Conservation (phyloP, 2,329 filamentous ascomycete species). For the Fusarium keratoplasticum region DNA sequence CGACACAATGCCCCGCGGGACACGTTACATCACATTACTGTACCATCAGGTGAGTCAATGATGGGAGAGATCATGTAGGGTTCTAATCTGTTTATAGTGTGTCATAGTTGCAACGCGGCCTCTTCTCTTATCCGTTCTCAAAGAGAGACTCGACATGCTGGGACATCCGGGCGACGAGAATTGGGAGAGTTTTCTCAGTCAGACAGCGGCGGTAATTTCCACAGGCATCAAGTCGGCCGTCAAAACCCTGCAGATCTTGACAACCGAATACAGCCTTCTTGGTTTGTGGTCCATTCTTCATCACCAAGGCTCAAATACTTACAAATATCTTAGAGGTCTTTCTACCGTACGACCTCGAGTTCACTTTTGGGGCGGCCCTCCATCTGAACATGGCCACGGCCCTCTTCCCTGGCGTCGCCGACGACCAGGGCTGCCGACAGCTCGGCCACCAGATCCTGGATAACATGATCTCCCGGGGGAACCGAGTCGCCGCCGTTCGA, state of each 20-base stretch:
- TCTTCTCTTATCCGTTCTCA: conserved; percentile 52
- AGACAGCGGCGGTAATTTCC: conserved; percentile 51
- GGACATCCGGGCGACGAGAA: conserved; percentile 41
- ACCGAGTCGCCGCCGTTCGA: conserved; percentile 47
- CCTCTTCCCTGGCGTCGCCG: conserved; percentile 48
- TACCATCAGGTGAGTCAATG: conserved; percentile 51
- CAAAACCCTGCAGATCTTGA: conserved; percentile 54
- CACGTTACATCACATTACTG: conserved; percentile 51
- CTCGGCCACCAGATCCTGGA: conserved; percentile 47
- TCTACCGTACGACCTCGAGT: conserved; percentile 53
- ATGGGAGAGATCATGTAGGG: background rate
- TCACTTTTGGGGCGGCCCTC: conserved; percentile 49
- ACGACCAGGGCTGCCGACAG: conserved; percentile 38
- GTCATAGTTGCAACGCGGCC: conserved; percentile 55
- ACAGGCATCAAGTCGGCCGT: conserved; percentile 56
- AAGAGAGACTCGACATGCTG: conserved; percentile 49
- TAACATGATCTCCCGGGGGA: conserved; percentile 50
- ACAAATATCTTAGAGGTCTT: conserved; percentile 47
- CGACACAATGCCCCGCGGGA: conserved; percentile 51
- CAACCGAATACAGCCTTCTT: conserved; percentile 49
- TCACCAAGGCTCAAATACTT: background rate
- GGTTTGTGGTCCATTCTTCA: conserved; percentile 39
- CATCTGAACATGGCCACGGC: conserved; percentile 52
- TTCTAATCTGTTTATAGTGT: conserved; percentile 39
- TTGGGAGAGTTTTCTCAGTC: conserved; percentile 48